Evolutionary conservation across 2,329 filamentous ascomycete genomes (phyloP), one percentile per base, ranked within the genome.

Genomic region (Apiospora phragmitis): DNA sequence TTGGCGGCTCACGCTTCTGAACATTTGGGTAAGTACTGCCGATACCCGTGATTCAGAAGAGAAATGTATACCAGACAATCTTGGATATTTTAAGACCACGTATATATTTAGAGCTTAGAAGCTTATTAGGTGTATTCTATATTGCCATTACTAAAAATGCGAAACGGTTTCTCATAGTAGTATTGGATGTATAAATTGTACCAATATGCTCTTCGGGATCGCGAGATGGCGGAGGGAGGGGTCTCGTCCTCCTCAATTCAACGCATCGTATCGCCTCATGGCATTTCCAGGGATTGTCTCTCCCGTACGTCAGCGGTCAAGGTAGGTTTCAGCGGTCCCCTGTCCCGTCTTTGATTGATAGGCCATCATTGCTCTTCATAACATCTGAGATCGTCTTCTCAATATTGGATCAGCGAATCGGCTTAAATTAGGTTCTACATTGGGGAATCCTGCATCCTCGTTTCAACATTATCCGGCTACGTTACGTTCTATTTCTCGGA

Each of bases 251-350:
- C 29, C 9, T 38, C 16, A n/a, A n/a, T n/a, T 43, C 59, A 41
- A n/a, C 29, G 21, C 35, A 24, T 24, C 35, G 21, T 24, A 18
- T 21, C 51, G 51, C 24, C 65, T 67, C 38, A 67, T 21, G 65
- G 38, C 42, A 9, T 21, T 14, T 21, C 38, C 65, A 67, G 65
- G 65, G 42, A 67, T 45, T 24, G 8, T n/a, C 35, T 62, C 55
- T n/a, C 11, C 32, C 32, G 41, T 42, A 67, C 65, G 65, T 67
- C 65, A 67, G 65, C 65, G 65, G 65, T 45, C 65, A 67, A 45
- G 65, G 65, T 18, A 45, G 65, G 38, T 29, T 43, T n/a, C n/a
- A 16, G 26, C 38, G 38, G 38, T 18, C 38, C 26, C 29, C 8
- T 18, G 16, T 59, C 51, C 51, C 29, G 29, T 59, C 51, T 32